A percentile compares a stretch with the other conserved stretches of the same genome.
phyloP scores from a whole-genome alignment of 768 basidiomycete genomes.

The Psilocybe subaeruginosa region DNA sequence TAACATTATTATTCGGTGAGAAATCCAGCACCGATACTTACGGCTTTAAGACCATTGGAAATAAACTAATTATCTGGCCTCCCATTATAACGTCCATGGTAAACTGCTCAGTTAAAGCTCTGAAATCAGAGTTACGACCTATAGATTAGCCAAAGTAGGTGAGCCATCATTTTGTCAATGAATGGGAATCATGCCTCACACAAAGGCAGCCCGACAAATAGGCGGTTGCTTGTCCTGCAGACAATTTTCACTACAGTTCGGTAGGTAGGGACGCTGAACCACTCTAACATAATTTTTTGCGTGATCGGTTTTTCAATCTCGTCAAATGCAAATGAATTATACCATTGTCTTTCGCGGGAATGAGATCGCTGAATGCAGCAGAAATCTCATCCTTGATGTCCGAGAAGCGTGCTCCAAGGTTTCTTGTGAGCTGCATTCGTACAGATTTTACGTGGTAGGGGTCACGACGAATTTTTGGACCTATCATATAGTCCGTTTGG shows the following conservation, averaged over 20 bases:
- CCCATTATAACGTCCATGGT: conserved; percentile 18
- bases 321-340: background rate
- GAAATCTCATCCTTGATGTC: conserved; percentile 46
- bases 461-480: conserved; percentile 10
- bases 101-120: conserved; percentile 19
- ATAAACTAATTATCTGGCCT: conserved; percentile 14
- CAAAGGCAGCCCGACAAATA: conserved; percentile 49
- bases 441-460: conserved; percentile 17
- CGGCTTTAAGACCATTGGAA: conserved; percentile 23
- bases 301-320: background rate
- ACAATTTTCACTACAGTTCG: conserved; percentile 37
- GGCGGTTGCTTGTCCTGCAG: conserved; percentile 40
- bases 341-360: conserved; percentile 27
- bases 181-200: conserved; percentile 30
- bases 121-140: conserved; percentile 25
- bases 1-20: too few relatives aligned
- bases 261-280: conserved; percentile 31
- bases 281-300: conserved; percentile 29
- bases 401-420: conserved; percentile 16
- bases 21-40: conserved; percentile 2
- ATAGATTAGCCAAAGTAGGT: background rate
- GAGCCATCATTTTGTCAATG: background rate
- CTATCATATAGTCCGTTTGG: conserved; percentile 20
- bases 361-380: conserved; percentile 39
- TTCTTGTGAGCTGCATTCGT: conserved; percentile 18